phyloP scores from a whole-genome alignment of 2,329 filamentous ascomycete species.

The Sporothrix phasma region DNA sequence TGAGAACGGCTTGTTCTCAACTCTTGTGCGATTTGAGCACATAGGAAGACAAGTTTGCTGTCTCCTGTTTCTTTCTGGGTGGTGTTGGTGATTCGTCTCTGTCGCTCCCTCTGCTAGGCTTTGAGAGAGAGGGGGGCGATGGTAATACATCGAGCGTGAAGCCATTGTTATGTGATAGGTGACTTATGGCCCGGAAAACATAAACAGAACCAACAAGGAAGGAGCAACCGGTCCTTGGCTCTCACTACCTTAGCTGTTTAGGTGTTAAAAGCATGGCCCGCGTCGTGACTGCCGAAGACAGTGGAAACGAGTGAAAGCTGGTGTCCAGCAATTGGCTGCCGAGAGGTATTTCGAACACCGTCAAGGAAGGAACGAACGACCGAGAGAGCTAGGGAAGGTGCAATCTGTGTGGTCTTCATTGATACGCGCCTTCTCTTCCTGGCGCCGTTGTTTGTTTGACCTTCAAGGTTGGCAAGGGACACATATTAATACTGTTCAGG shows the following conservation, averaged over 20 bases:
- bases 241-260: not conserved
- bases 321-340: not conserved
- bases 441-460: not conserved
- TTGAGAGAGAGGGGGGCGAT: not conserved
- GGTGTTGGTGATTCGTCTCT: not conserved
- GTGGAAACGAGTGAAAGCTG: not conserved
- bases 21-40: not conserved
- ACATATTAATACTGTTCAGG: not conserved
- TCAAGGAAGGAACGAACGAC: not conserved
- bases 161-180: not conserved
- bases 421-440: slow-evolving; percentile 8
- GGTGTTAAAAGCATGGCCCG: not conserved
- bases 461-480: not conserved
- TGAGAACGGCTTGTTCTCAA: not conserved
- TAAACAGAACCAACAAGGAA: slow-evolving; percentile 4
- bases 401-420: not conserved
- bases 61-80: not conserved
- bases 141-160: not conserved
- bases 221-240: not conserved
- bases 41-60: no score
- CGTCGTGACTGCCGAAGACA: not conserved
- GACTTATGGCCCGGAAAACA: not conserved
- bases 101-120: not conserved
- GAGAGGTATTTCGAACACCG: not conserved
- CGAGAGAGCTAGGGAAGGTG: not conserved